A percentile compares a stretch with the other conserved stretches of the same genome.
Conservation (phyloP, 345 rosid genomes). For the Conringia planisiliqua region DNA sequence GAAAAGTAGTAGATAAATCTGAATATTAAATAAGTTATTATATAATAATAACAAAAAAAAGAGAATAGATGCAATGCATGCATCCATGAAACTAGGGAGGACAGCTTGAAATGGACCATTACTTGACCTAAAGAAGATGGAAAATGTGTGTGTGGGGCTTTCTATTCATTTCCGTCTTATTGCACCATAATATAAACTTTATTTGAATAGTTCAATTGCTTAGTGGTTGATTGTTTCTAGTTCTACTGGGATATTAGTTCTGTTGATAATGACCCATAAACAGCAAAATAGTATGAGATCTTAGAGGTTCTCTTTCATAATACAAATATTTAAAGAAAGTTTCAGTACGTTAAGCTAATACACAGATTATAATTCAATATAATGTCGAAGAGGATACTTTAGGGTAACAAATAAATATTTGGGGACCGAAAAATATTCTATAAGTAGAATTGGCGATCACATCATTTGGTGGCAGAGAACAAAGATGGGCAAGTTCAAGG, state of each 20-base stretch:
- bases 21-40: not conserved
- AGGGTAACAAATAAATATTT: slow-evolving; percentile 33
- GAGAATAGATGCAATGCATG: slow-evolving; percentile 58
- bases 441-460: slow-evolving; percentile 43
- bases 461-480: slow-evolving; percentile 32
- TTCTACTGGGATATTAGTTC: not conserved
- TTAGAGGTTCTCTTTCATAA: not conserved
- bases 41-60: not conserved
- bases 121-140: slow-evolving; percentile 45
- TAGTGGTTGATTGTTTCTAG: slow-evolving; percentile 15
- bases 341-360: not conserved
- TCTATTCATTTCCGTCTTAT: slow-evolving; percentile 29
- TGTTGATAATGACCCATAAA: too few species aligned
- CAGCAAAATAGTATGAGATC: not conserved
- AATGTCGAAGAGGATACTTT: not conserved
- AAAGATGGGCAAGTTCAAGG: slow-evolving; percentile 74
- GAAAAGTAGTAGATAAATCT: not conserved
- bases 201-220: slow-evolving; percentile 16
- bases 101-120: slow-evolving; percentile 71
- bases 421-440: slow-evolving; percentile 24
- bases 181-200: not conserved
- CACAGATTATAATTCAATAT: not conserved
- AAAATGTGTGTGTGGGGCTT: slow-evolving; percentile 54
- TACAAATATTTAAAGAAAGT: not conserved
- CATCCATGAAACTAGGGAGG: slow-evolving; percentile 38